phyloP scores from a whole-genome alignment of 78 protist species.

The Dictyostelium firmibasis region DNA sequence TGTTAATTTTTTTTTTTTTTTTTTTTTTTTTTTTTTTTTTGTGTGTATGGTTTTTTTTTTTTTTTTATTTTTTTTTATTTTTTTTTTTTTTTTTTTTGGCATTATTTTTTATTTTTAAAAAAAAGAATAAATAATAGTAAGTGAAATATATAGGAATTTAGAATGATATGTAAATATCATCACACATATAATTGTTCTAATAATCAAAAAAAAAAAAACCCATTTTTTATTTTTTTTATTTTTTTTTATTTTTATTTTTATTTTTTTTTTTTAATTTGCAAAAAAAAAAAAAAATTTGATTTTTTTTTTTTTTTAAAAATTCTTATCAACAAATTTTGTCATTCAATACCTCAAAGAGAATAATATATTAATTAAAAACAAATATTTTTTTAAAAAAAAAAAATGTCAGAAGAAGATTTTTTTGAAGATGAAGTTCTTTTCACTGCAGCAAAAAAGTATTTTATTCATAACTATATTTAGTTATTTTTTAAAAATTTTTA shows the following conservation, averaged over 20 bases:
- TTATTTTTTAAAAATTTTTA: no score
- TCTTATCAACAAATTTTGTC: neutral
- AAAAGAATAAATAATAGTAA: no score
- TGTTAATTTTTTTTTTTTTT: no score
- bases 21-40: no score
- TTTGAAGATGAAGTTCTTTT: constrained; percentile 53
- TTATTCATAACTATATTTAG: no score
- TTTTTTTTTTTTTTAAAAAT: neutral
- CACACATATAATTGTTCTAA: neutral
- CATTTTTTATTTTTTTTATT: neutral
- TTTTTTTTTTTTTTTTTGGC: no score
- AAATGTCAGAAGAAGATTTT: constrained; percentile 36
- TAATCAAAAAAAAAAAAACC: neutral
- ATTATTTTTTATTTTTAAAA: no score
- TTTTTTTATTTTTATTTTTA: neutral
- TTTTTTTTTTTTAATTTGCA: neutral
- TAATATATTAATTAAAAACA: neutral
- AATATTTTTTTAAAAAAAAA: neutral
- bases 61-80: no score
- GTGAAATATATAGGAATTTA: no score
- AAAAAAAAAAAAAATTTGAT: neutral
- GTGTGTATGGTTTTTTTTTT: no score
- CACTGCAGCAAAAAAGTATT: constrained; percentile 69
- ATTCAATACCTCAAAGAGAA: no score
- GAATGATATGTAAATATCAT: neutral